Base-by-base conservation (phyloP, 2,329 filamentous ascomycete genomes). In the Phaeosphaeriaceae sp. region DNA sequence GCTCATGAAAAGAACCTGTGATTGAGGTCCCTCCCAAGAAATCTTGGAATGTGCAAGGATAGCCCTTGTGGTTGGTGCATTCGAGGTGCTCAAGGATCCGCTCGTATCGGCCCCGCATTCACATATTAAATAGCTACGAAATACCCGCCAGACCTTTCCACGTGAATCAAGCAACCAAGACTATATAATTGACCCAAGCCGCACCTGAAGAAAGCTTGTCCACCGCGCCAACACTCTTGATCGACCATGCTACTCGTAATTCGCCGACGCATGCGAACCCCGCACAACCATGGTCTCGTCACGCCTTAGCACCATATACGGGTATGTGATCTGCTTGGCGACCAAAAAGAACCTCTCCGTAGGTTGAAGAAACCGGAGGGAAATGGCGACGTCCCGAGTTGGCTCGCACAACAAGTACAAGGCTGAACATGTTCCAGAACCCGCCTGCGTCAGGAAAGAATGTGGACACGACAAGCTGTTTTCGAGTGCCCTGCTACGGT, bases 241-340 rank as follows among this genome's bases (percentile, higher is more conserved):
- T 57, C 17, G 11, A 48, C 13, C 27, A 51, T 49, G 36, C 47
- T 53, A 49, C 24, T 49, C 49, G 31, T 41, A 31, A 65, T 66
- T 63, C 58, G 63, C 44, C 6, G 31, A 36, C 31, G 31, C 11
- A 36, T 56, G 19, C 53, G 55, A 52, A 64, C 62, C 64, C 63
- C 62, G 54, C 67, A 63, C 21, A 21, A 36, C 31, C 31, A 36
- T 13, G 44, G 41, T 44, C 51, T 44, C 41, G 53, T 56, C 36
- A 21, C 17, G 15, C 42, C 60, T 70, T 62, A 60, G 62, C 59
- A 20, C 56, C 49, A 66, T 72, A 63, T 63, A 54, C 54, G 36
- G 45, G 57, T 61, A 54, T 59, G 58, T 59, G 48, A 48, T 61
- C 47, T 46, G 51, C 69, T 70, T 68, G 67, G 68, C 65, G 33